Evolutionary conservation across 129 eudicot species (phyloP), one percentile per base, ranked within the genome.

Genomic region (Calendula officinalis): DNA sequence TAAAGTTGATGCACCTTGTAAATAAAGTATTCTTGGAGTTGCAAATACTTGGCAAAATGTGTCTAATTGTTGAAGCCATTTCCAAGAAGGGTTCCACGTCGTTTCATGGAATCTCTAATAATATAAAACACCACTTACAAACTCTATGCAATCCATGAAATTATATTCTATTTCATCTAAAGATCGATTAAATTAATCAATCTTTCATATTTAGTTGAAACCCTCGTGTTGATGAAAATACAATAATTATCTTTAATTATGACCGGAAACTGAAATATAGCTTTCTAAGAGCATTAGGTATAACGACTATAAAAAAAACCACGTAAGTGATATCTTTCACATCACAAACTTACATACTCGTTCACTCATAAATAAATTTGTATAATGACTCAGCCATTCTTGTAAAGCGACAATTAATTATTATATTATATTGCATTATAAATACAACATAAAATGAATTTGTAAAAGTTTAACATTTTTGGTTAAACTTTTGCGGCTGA

Each of bases 81-180:
- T 48, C 69, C 57, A 13, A 22, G 70, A 65, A 65, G 17, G 70
- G 6, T 65, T 65, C 57, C 17, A 50, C 46, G 37, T 49, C 17
- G 17, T 35, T 50, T 34, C 36, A 65, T 50, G 48, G 70, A 65
- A 65, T 65, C 70, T 65, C 59, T 15, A 48, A 50, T 65, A 65
- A 15, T 48, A 48, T 3, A 65, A 65, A 50, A 22, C 36, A 16
- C 70, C 36, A 63, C 44, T 63, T 63, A 13, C 44, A 34, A 35
- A 65, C 60, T 65, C 60, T 10, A 50, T 37, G 49, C 60, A 65
- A 49, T 49, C 70, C 60, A 65, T 17, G 35, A 49, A 22, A 50
- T 11, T n/a, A 65, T 65, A 50, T 35, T 49, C 9, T 50, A 65
- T 16, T 37, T 37, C 70, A 35, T 65, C 47, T 50, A 10, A 65